phyloP scores from a whole-genome alignment of 164 flowering plant species.

The Paratinospora sagittata region DNA sequence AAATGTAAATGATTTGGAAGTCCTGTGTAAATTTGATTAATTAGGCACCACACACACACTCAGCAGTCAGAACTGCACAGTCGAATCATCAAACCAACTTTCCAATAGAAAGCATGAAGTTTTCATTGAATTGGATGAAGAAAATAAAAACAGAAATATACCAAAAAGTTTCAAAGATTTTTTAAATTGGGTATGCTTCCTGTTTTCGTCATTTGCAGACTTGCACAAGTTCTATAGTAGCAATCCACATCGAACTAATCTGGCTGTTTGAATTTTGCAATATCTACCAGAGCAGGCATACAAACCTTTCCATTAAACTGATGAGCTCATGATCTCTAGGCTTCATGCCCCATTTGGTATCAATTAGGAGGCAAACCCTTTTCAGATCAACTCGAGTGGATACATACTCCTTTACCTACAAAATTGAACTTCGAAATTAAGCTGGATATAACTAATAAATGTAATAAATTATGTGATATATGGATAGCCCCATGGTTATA shows the following conservation, averaged over 20 bases:
- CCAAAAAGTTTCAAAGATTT: no score
- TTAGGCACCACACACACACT: no score
- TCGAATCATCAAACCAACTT: neutral
- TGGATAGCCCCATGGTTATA: no score
- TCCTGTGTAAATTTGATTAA: no score
- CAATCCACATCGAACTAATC: neutral
- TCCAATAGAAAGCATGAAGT: no score
- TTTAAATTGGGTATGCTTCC: neutral
- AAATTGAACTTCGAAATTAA: conserved; percentile 4
- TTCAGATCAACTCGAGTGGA: conserved; percentile 69
- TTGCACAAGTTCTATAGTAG: neutral
- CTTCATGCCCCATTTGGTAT: conserved; percentile 99
- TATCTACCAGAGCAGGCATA: neutral
- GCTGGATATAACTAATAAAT: neutral
- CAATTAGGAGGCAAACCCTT: conserved; percentile 89
- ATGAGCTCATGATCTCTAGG: conserved; percentile 89
- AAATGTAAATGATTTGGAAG: no score
- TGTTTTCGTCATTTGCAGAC: neutral
- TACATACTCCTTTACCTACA: conserved; percentile 94
- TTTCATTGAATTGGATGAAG: no score
- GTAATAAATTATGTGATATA: no score
- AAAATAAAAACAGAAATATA: no score
- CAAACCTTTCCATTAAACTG: conserved; percentile 87
- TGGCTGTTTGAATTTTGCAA: neutral
- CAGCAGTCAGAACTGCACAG: no score